A percentile compares a stretch with the other conserved stretches of the same genome.
phyloP scores from a whole-genome alignment of 176 grass and related monocot genomes.

The Paspalum notatum region DNA sequence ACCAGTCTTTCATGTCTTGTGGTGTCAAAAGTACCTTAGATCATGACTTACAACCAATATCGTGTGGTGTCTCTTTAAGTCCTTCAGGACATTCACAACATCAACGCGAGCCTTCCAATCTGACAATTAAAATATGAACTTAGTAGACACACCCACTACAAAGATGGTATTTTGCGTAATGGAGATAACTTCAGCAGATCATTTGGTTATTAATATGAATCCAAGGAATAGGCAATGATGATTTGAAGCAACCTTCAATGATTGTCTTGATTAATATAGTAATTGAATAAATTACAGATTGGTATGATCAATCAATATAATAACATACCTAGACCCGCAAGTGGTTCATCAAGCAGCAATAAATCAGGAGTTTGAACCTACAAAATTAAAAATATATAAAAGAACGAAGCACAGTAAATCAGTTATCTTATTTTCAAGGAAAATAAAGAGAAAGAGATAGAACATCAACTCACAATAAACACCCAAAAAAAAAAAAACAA shows the following conservation, averaged over 20 bases:
- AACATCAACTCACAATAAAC: background rate
- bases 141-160: background rate
- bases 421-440: background rate
- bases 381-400: slow-evolving; percentile 32
- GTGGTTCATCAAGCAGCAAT: slow-evolving; percentile 86
- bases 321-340: slow-evolving; percentile 76
- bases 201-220: background rate
- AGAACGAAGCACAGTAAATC: background rate
- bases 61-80: slow-evolving; percentile 69
- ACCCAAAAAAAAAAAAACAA: slow-evolving; percentile 3
- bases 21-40: slow-evolving; percentile 63
- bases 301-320: slow-evolving; percentile 12
- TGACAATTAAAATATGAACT: slow-evolving; percentile 28
- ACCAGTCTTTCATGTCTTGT: background rate
- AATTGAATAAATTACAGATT: slow-evolving; percentile 43
- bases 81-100: slow-evolving; percentile 84
- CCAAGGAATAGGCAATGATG: background rate
- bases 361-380: slow-evolving; percentile 91
- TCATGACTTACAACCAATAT: slow-evolving; percentile 91
- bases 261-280: slow-evolving; percentile 8
- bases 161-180: slow-evolving; percentile 11
- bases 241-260: background rate
- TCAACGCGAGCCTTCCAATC: slow-evolving; percentile 94
- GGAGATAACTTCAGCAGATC: too few species aligned
- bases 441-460: background rate